Evolutionary conservation across 345 rosid genomes (phyloP).

Genomic region (Arabis hirsuta): DNA sequence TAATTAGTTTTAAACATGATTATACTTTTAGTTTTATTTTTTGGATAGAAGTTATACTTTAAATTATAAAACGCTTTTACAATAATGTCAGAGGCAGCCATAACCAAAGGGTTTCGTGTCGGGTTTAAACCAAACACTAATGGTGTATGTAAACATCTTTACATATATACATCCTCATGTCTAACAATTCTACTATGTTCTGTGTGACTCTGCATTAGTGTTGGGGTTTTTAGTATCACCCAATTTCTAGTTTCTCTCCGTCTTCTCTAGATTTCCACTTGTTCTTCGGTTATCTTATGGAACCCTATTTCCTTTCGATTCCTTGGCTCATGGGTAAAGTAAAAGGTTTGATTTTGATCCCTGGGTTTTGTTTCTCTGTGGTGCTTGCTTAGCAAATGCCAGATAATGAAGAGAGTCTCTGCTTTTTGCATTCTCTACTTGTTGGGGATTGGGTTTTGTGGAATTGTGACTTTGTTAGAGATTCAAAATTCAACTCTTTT

Average conservation of each 20-base stretch:
- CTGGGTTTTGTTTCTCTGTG: neutral
- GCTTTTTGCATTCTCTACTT: neutral
- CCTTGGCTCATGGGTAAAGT: constrained; percentile 12
- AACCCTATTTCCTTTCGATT: constrained; percentile 37
- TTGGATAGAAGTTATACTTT: too few species aligned
- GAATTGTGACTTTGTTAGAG: neutral
- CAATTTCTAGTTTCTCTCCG: constrained; percentile 1
- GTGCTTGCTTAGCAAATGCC: constrained; percentile 34
- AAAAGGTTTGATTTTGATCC: constrained; percentile 40
- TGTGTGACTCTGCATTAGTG: constrained; percentile 5
- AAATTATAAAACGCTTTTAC: too few species aligned
- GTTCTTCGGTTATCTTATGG: neutral
- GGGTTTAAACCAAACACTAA: constrained; percentile 93
- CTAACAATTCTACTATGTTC: constrained; percentile 18
- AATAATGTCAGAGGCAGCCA: constrained; percentile 44
- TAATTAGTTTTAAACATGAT: too few species aligned
- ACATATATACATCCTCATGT: constrained; percentile 31
- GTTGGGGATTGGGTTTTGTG: constrained; percentile 1
- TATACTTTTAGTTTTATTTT: too few species aligned
- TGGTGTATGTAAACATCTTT: constrained; percentile 48
- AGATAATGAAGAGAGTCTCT: constrained; percentile 36
- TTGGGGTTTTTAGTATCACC: neutral
- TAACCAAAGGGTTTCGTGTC: constrained; percentile 72
- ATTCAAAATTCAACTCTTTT: constrained; percentile 23
- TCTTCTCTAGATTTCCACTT: constrained; percentile 14